phyloP scores from a whole-genome alignment of 2,329 filamentous ascomycete species.

The Penicillium sclerotiorum region DNA sequence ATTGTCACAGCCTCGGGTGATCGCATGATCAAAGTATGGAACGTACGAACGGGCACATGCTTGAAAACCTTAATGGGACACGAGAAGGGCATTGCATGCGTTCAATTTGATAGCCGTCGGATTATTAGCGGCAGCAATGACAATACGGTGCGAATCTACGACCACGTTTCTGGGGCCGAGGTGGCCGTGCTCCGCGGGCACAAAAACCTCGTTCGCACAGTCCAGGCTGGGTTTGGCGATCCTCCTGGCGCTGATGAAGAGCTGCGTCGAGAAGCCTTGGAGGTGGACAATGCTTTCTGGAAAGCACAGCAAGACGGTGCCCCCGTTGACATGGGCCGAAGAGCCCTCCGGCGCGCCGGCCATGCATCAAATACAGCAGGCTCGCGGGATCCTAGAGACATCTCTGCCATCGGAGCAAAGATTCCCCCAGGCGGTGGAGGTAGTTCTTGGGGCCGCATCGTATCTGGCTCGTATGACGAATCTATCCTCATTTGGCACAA shows the following conservation, averaged over 20 bases:
- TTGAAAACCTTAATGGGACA: conserved; percentile 81
- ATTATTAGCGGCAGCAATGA: conserved; percentile 97
- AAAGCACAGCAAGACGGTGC: conserved; percentile 55
- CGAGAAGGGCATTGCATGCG: conserved; percentile 93
- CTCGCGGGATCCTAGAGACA: conserved; percentile 72
- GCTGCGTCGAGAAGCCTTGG: conserved; percentile 71
- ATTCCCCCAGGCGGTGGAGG: conserved; percentile 89
- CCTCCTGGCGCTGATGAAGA: conserved; percentile 77
- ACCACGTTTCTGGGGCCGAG: conserved; percentile 80
- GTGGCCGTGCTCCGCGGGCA: conserved; percentile 86
- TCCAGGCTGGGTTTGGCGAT: conserved; percentile 93
- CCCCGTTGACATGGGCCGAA: conserved; percentile 33
- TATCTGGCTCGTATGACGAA: conserved; percentile 95
- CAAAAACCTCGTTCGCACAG: conserved; percentile 81
- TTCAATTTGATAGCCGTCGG: conserved; percentile 90
- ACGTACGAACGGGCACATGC: conserved; percentile 77
- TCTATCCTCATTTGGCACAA: conserved; percentile 94
- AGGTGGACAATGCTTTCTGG: conserved; percentile 74
- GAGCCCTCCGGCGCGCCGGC: conserved; percentile 56
- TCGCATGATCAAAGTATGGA: conserved; percentile 91
- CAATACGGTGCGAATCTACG: conserved; percentile 93
- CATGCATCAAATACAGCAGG: conserved; percentile 65
- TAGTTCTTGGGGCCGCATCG: conserved; percentile 87
- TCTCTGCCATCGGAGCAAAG: conserved; percentile 76
- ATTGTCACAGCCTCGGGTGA: conserved; percentile 96